phyloP scores from a whole-genome alignment of 352 stramenopile species.

The Phytopythium mirpurense region DNA sequence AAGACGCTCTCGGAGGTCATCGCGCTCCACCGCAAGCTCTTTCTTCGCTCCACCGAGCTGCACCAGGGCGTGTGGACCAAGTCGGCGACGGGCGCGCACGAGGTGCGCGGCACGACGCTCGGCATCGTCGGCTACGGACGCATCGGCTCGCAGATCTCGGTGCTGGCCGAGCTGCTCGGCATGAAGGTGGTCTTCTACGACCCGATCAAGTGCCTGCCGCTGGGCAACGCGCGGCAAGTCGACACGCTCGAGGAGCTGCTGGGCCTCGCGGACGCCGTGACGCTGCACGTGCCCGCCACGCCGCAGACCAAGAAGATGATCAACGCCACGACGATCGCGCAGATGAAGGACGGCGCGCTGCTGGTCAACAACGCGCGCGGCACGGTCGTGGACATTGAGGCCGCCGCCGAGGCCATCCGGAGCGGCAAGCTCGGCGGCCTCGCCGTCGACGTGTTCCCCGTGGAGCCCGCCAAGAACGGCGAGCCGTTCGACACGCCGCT shows the following conservation, averaged over 20 bases:
- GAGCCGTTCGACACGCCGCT: conserved; percentile 82
- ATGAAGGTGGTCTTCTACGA: conserved; percentile 96
- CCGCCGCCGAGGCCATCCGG: conserved; percentile 87
- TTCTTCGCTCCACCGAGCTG: conserved; percentile 69
- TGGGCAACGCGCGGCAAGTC: conserved; percentile 77
- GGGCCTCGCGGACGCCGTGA: conserved; percentile 88
- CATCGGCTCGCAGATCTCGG: conserved; percentile 80
- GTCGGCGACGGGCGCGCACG: conserved; percentile 66
- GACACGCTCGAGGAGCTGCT: conserved; percentile 85
- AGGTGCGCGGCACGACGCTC: conserved; percentile 78
- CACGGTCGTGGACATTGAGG: conserved; percentile 93
- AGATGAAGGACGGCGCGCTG: conserved; percentile 91
- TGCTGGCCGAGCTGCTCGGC: conserved; percentile 81
- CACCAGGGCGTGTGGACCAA: conserved; percentile 79
- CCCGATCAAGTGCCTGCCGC: conserved; percentile 79
- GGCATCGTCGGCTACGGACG: conserved; percentile 78
- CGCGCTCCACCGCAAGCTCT: conserved; percentile 78
- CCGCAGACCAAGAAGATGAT: conserved; percentile 91
- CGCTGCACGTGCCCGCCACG: conserved; percentile 95
- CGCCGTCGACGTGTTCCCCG: conserved; percentile 88
- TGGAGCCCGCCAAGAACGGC: conserved; percentile 85
- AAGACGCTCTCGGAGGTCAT: conserved; percentile 83
- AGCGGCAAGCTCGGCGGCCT: conserved; percentile 76
- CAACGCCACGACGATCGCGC: conserved; percentile 77
- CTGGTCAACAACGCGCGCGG: conserved; percentile 96